Evolutionary conservation across 768 basidiomycete species (phyloP), one percentile per base, ranked within the genome.

Genomic region (Gyrodon lividus): DNA sequence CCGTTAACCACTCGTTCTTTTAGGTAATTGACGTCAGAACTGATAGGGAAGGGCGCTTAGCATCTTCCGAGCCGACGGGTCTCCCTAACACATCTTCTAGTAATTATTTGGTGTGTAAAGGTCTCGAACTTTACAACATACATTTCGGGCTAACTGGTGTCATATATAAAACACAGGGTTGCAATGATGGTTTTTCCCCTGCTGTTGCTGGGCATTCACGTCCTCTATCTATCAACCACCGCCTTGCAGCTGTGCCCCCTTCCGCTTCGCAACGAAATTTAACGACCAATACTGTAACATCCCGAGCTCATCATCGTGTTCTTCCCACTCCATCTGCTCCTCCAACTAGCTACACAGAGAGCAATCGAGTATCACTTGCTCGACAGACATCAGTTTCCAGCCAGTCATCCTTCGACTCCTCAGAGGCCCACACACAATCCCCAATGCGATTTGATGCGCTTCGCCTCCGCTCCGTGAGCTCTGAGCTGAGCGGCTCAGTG

Each of bases 11-110:
- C 5, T 2, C 7, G 7, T 60, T n/a, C 30, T 39, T 46, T 65
- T 66, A 67, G 68, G 68, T 61, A 63, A 65, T 69, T 54, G 56
- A 64, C 49, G 44, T 51, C 65, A 62, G 40, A 17, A 38, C 26
- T 12, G 9, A 17, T 31, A 22, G 4, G 17, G 10, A 1, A 44
- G 26, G 47, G 59, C 63, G 60, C 40, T 46, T 54, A 55, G 57
- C 12, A 62, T 55, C 43, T 59, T 37, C 48, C 52, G 46, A 39
- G 50, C 41, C 48, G 47, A 17, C 51, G 12, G n/a, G n/a, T n/a
- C n/a, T n/a, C n/a, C n/a, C n/a, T n/a, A n/a, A n/a, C n/a, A n/a
- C n/a, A n/a, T 16, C 28, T 33, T 43, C 41, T 35, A 50, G 44
- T 30, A 50, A 40, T 54, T 42, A 52, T 43, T 23, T 59, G 22